phyloP scores from a whole-genome alignment of 192 early-diverging fungal species.

The Podila verticillata region DNA sequence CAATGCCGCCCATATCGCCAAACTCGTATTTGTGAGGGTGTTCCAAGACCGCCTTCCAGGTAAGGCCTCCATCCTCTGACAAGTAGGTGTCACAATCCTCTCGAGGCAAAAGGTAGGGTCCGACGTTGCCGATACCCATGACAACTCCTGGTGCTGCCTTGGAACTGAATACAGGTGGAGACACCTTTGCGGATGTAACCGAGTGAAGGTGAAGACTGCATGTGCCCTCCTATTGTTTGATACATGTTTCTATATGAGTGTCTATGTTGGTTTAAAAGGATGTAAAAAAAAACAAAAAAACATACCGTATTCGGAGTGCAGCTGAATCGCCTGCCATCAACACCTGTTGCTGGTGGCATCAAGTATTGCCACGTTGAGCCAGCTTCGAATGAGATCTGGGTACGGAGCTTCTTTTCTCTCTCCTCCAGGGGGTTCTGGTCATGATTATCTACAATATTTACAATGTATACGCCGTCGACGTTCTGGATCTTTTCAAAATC shows the following conservation, averaged over 20 bases:
- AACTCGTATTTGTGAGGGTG: conserved; percentile 89
- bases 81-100: conserved; percentile 87
- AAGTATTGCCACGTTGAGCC: conserved; percentile 81
- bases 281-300: not conserved
- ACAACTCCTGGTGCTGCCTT: conserved; percentile 81
- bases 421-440: conserved; percentile 53
- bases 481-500: conserved; percentile 93
- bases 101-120: conserved; percentile 73
- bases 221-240: conserved; percentile 44
- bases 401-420: conserved; percentile 67
- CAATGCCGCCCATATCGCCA: conserved; percentile 80
- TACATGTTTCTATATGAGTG: not conserved
- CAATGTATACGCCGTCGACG: conserved; percentile 82
- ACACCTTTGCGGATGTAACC: conserved; percentile 71
- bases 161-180: conserved; percentile 79
- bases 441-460: conserved; percentile 89
- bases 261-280: not conserved
- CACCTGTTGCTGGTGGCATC: conserved; percentile 67
- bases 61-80: conserved; percentile 84
- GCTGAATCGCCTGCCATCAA: conserved; percentile 60
- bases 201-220: conserved; percentile 93
- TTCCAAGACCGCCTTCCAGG: conserved; percentile 71
- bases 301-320: conserved; percentile 59
- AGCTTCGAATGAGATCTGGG: conserved; percentile 89
- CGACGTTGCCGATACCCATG: conserved; percentile 93